Percentiles rank a stretch among this genome's conserved stretches.
These are phyloP conservation scores for Aspergillus cavernicola DNA, from an alignment of 495 filamentous ascomycete species.

Conservation along the genomic window DNA sequence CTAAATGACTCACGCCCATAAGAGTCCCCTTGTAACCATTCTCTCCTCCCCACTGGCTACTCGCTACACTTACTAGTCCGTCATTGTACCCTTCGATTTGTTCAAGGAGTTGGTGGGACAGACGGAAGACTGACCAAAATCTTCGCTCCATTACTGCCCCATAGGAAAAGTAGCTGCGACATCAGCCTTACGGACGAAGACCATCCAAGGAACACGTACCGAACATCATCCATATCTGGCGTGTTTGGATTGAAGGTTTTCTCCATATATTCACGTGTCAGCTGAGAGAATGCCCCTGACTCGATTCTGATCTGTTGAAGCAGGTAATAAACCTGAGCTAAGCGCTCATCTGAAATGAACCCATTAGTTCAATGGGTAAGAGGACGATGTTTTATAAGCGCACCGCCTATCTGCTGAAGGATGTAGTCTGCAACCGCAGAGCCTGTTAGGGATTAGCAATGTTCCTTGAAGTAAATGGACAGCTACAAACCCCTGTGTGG, in stretches of 20 bases:
- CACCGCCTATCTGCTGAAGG: constrained; percentile 62
- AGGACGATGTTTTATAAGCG: not conserved
- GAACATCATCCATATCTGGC: constrained; percentile 68
- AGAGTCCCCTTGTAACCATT: constrained; percentile 79
- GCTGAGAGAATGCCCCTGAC: constrained; percentile 78
- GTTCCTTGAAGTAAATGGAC: not conserved
- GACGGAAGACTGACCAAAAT: constrained; percentile 69
- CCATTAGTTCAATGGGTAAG: not conserved
- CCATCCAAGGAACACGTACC: constrained; percentile 30
- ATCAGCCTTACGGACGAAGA: constrained; percentile 15
- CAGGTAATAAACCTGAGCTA: constrained; percentile 68
- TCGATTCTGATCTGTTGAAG: constrained; percentile 66
- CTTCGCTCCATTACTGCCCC: constrained; percentile 69
- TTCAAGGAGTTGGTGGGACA: constrained; percentile 67
- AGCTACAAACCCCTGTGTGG: constrained; percentile 66
- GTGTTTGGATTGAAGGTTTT: constrained; percentile 78
- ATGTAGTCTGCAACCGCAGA: constrained; percentile 83
- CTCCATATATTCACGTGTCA: constrained; percentile 78
- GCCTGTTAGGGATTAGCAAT: constrained; percentile 34
- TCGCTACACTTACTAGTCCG: constrained; percentile 84
- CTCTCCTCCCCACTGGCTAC: constrained; percentile 76
- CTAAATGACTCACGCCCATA: constrained; percentile 82
- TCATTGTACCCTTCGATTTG: constrained; percentile 81
- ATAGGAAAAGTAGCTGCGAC: constrained; percentile 77
- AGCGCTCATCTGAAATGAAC: constrained; percentile 34